phyloP scores from a whole-genome alignment of 2,329 filamentous ascomycete genomes.

The Trichoderma harzianum region DNA sequence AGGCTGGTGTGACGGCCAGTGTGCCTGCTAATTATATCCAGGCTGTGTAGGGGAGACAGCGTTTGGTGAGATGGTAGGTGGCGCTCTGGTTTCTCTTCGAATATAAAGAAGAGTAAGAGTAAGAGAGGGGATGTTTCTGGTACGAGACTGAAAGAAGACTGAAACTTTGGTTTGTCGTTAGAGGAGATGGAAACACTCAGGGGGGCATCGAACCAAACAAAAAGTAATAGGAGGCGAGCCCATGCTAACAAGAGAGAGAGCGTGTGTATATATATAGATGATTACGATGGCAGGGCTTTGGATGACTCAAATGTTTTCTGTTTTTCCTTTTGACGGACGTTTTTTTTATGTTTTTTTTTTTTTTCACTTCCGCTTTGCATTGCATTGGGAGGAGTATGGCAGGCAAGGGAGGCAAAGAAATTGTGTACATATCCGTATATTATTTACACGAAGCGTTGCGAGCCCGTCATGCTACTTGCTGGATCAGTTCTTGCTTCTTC shows the following conservation, averaged over 20 bases:
- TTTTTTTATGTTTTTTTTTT: neutral
- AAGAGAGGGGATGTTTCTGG: neutral
- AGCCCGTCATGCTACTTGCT: neutral
- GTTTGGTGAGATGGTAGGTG: neutral
- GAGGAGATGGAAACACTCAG: neutral
- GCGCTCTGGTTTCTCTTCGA: neutral
- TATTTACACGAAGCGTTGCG: neutral
- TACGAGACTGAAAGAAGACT: neutral
- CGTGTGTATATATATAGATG: neutral
- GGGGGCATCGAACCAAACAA: neutral
- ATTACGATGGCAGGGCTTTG: neutral
- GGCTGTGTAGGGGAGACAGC: constrained; percentile 51
- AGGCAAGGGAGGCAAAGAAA: neutral
- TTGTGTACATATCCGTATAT: neutral
- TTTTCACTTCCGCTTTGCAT: neutral
- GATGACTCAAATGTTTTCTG: neutral
- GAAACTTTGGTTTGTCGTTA: neutral
- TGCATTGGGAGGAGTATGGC: constrained; percentile 2
- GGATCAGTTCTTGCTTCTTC: neutral
- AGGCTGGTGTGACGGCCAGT: constrained; percentile 78
- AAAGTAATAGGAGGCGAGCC: neutral
- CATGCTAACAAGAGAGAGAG: neutral
- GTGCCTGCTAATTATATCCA: constrained; percentile 94
- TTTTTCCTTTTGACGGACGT: neutral
- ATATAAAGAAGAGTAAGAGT: neutral